A percentile compares a stretch with the other conserved stretches of the same genome.
phyloP scores from a whole-genome alignment of 306 rosid genomes.

The Ormosia emarginata region DNA sequence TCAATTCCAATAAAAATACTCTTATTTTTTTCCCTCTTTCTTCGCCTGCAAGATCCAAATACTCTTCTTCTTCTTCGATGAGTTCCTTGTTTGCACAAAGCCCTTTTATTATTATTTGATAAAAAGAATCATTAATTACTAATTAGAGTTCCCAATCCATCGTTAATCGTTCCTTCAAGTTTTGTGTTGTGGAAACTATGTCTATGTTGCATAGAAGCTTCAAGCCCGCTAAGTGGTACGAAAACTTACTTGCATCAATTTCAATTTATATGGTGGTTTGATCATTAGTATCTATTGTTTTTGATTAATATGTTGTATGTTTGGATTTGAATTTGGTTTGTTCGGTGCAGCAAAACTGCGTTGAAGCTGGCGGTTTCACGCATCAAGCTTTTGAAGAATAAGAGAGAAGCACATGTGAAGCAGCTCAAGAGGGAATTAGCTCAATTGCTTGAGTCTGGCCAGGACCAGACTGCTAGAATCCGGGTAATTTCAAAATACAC shows the following conservation, averaged over 20 bases:
- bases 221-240: constrained; percentile 50
- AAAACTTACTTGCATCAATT: not conserved
- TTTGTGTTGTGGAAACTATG: not conserved
- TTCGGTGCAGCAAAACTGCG: constrained; percentile 77
- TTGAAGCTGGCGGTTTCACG: constrained; percentile 83
- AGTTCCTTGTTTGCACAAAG: not conserved
- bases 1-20: not conserved
- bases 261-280: not conserved
- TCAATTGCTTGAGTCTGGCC: constrained; percentile 74
- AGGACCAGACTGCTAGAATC: constrained; percentile 80
- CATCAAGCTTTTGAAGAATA: constrained; percentile 82
- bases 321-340: constrained; percentile 1
- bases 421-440: constrained; percentile 80
- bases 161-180: not conserved
- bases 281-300: too few relatives aligned
- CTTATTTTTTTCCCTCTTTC: constrained; percentile 9
- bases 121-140: not conserved
- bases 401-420: constrained; percentile 68
- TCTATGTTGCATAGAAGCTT: constrained; percentile 44
- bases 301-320: too few relatives aligned
- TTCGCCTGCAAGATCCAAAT: constrained; percentile 24
- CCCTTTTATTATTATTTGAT: not conserved
- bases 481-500: constrained; percentile 35
- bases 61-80: not conserved
- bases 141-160: not conserved